These are phyloP conservation scores for Vigna radiata DNA, from an alignment of 306 rosid genomes.

Conservation along the genomic window DNA sequence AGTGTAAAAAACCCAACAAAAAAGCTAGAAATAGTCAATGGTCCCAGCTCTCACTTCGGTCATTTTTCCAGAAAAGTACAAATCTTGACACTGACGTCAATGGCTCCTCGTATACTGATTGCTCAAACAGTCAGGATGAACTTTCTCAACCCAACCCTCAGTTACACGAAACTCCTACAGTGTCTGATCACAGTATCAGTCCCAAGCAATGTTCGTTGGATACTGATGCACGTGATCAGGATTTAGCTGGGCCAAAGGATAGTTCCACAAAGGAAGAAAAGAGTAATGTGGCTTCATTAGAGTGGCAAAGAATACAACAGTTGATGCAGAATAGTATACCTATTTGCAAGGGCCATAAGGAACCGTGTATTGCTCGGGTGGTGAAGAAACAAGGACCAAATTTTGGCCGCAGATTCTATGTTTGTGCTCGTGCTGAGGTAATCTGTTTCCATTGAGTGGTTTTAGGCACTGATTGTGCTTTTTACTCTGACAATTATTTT, in stretches of 20 bases:
- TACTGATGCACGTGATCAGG: conserved; percentile 48
- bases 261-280: conserved; percentile 59
- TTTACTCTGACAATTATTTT: not conserved
- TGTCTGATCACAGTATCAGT: conserved; percentile 45
- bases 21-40: conserved; percentile 63
- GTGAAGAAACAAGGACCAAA: conserved; percentile 91
- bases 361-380: conserved; percentile 82
- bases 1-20: conserved; percentile 59
- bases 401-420: conserved; percentile 85
- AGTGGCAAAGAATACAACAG: conserved; percentile 93
- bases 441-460: conserved; percentile 29
- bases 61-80: conserved; percentile 72
- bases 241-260: conserved; percentile 49
- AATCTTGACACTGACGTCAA: conserved; percentile 42
- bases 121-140: conserved; percentile 47
- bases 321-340: conserved; percentile 94
- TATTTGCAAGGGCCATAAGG: conserved; percentile 85
- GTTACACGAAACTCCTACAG: conserved; percentile 49
- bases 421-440: conserved; percentile 89
- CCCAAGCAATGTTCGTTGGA: conserved; percentile 48
- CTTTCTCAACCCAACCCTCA: conserved; percentile 48
- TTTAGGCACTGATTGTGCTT: not conserved
- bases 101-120: conserved; percentile 41
- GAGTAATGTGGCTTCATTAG: conserved; percentile 64
- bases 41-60: conserved; percentile 76